A percentile compares a stretch with the other conserved stretches of the same genome.
phyloP scores from a whole-genome alignment of 495 filamentous ascomycete genomes.

The Paragyromitra xinjiangensis region DNA sequence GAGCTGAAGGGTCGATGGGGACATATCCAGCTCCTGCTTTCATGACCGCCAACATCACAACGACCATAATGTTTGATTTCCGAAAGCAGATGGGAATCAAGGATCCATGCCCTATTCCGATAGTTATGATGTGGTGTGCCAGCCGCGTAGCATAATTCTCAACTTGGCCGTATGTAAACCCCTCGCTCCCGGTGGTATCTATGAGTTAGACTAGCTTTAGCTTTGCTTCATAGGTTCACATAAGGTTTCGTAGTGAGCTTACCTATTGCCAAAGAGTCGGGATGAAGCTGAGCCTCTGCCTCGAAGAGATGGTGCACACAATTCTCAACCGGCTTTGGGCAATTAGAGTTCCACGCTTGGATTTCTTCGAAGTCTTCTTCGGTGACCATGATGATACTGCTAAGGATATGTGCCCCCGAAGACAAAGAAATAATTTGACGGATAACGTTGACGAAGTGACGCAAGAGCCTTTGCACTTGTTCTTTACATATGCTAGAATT shows the following conservation, averaged over 20 bases:
- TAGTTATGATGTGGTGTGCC: slow-evolving; percentile 19
- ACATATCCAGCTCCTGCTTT: slow-evolving; percentile 70
- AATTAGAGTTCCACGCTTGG: slow-evolving; percentile 26
- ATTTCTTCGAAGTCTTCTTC: slow-evolving; percentile 64
- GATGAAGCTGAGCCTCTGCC: background rate
- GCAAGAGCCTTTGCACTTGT: slow-evolving; percentile 27
- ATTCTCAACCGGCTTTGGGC: slow-evolving; percentile 12
- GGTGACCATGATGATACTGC: slow-evolving; percentile 56
- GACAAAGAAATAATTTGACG: slow-evolving; percentile 24
- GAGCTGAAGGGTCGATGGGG: slow-evolving; percentile 67
- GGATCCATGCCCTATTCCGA: slow-evolving; percentile 61
- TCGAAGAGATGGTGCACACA: slow-evolving; percentile 38
- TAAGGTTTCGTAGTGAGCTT: slow-evolving; percentile 10
- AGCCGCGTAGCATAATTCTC: slow-evolving; percentile 53
- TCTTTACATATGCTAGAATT: slow-evolving; percentile 7
- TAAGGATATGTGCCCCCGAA: slow-evolving; percentile 18
- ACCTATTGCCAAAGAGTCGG: slow-evolving; percentile 30
- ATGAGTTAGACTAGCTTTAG: background rate
- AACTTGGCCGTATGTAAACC: slow-evolving; percentile 43
- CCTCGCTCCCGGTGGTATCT: slow-evolving; percentile 23
- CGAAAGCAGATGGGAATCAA: slow-evolving; percentile 68
- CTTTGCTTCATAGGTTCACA: background rate
- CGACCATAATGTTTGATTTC: slow-evolving; percentile 66
- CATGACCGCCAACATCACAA: slow-evolving; percentile 66
- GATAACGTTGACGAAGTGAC: slow-evolving; percentile 27